These are phyloP conservation scores for Oidiodendron maius DNA, from an alignment of 495 filamentous ascomycete genomes.

Conservation along the genomic window DNA sequence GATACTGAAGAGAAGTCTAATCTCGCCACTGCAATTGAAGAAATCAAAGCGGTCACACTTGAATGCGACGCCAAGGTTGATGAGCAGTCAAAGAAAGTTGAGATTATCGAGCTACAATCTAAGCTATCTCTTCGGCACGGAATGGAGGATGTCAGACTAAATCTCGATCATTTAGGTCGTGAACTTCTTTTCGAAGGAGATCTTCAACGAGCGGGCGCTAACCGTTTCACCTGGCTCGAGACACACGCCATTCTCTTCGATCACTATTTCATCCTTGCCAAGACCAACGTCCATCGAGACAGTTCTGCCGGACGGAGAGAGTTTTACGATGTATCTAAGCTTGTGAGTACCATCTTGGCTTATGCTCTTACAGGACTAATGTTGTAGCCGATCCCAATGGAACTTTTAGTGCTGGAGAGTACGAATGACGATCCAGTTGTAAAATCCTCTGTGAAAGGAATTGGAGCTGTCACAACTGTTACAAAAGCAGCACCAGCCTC, in stretches of 20 bases:
- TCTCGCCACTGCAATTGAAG: conserved; percentile 81
- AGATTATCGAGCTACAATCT: conserved; percentile 72
- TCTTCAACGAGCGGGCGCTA: conserved; percentile 80
- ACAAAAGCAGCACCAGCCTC: conserved; percentile 41
- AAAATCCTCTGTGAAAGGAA: conserved; percentile 71
- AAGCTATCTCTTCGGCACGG: conserved; percentile 80
- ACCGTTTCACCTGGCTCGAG: conserved; percentile 84
- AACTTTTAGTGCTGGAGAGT: conserved; percentile 85
- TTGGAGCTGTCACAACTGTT: conserved; percentile 58
- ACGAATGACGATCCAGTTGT: conserved; percentile 85
- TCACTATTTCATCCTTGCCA: conserved; percentile 91
- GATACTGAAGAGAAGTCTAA: conserved; percentile 91
- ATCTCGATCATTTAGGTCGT: conserved; percentile 85
- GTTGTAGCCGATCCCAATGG: conserved; percentile 86
- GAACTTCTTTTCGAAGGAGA: conserved; percentile 87
- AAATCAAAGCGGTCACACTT: conserved; percentile 84
- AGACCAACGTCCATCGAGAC: conserved; percentile 64
- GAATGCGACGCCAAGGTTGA: conserved; percentile 95
- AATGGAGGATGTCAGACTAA: conserved; percentile 84
- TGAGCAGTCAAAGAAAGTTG: conserved; percentile 89
- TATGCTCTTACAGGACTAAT: conserved; percentile 5
- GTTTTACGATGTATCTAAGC: conserved; percentile 90
- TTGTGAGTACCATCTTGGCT: conserved; percentile 44
- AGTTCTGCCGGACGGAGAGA: conserved; percentile 58
- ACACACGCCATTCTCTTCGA: conserved; percentile 92